Evolutionary conservation across 768 basidiomycete species (phyloP).

Genomic region (Boletus pseudo-olivaceus): DNA sequence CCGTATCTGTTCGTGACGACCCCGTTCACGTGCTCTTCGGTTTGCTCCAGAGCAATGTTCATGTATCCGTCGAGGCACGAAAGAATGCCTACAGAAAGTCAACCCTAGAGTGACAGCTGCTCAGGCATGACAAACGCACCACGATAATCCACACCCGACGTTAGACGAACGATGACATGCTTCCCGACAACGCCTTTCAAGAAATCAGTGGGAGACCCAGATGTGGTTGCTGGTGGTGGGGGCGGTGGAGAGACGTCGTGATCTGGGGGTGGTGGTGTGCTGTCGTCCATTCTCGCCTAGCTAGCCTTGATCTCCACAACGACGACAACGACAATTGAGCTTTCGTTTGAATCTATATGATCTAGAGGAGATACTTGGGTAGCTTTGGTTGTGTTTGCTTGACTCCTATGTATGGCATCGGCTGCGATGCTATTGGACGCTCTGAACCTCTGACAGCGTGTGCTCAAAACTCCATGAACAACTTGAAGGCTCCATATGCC

Average conservation of each 20-base stretch:
- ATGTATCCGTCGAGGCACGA: constrained; percentile 98
- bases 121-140: constrained; percentile 44
- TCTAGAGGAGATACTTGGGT: not conserved
- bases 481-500: constrained; percentile 12
- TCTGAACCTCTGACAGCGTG: constrained; percentile 3
- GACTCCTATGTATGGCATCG: constrained; percentile 9
- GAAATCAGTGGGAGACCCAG: constrained; percentile 90
- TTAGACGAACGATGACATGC: constrained; percentile 85
- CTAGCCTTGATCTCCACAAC: not conserved
- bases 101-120: not conserved
- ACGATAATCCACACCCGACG: constrained; percentile 89
- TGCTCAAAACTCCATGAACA: constrained; percentile 6
- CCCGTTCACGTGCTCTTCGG: constrained; percentile 92
- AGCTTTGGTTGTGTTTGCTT: constrained; percentile 20
- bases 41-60: constrained; percentile 98
- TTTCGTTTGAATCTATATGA: not conserved
- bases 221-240: constrained; percentile 42
- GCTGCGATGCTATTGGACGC: not conserved
- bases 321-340: not conserved
- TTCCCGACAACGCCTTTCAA: constrained; percentile 97
- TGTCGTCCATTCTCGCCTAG: constrained; percentile 23
- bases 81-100: constrained; percentile 62
- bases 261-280: constrained; percentile 38
- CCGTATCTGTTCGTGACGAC: constrained; percentile 86
- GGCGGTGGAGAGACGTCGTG: constrained; percentile 45